These are phyloP conservation scores for Rhododendron molle DNA, from an alignment of 148 eudicot species.

Conservation along the genomic window DNA sequence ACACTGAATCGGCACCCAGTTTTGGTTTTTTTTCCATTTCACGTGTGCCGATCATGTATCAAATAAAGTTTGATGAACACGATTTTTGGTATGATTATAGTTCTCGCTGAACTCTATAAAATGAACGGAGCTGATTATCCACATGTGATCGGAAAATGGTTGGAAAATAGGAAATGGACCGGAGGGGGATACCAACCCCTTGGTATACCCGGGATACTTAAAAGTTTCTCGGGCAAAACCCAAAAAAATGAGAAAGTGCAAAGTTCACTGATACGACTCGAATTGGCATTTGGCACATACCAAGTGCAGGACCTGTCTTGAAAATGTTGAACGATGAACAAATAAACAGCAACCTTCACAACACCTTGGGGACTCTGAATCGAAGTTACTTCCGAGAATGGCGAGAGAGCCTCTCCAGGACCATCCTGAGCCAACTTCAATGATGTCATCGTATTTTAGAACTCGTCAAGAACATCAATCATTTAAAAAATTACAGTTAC, in stretches of 20 bases:
- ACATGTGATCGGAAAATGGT: too few species aligned
- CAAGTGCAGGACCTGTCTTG: background rate
- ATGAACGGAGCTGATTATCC: too few species aligned
- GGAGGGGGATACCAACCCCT: too few species aligned
- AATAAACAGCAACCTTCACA: background rate
- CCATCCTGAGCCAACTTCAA: background rate
- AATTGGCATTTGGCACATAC: background rate
- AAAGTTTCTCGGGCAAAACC: too few species aligned
- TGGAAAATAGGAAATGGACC: too few species aligned
- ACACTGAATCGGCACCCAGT: too few species aligned
- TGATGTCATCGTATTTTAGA: background rate
- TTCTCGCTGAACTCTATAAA: too few species aligned
- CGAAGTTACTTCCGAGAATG: background rate
- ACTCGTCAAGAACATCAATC: background rate
- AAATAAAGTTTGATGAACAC: too few species aligned
- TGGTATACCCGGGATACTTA: too few species aligned
- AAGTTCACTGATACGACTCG: background rate
- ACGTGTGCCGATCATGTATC: too few species aligned
- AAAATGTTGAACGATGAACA: background rate
- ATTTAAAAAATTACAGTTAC: background rate
- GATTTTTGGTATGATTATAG: too few species aligned
- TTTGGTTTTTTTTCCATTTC: too few species aligned
- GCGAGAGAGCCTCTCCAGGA: background rate
- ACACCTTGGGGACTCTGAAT: background rate
- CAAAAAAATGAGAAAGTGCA: background rate